phyloP scores from a whole-genome alignment of 306 rosid genomes.

The Ziziphus jujuba region DNA sequence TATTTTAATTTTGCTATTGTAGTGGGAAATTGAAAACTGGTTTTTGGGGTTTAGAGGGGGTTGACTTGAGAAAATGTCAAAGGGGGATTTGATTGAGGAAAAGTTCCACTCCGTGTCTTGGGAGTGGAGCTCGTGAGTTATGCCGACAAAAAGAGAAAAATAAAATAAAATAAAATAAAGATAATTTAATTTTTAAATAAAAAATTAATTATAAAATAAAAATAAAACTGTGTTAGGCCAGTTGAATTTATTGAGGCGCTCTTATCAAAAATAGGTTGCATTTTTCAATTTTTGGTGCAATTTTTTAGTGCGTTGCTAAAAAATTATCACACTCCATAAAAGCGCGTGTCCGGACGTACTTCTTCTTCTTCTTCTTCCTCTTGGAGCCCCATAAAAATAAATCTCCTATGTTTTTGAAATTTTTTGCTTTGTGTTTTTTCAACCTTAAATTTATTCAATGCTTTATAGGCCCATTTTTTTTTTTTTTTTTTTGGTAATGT shows the following conservation, averaged over 20 bases:
- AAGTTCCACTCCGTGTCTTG: conserved; percentile 44
- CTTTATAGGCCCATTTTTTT: too few relatives aligned
- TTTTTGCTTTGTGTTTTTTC: too few relatives aligned
- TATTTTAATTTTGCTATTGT: background rate
- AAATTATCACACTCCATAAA: too few relatives aligned
- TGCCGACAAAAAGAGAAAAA: conserved; percentile 43
- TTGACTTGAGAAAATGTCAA: conserved; percentile 48
- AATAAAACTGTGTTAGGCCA: conserved; percentile 7
- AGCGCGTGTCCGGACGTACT: too few relatives aligned
- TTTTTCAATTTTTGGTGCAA: too few relatives aligned
- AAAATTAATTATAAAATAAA: background rate
- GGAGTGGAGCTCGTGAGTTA: conserved; percentile 40
- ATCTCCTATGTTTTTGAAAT: too few relatives aligned
- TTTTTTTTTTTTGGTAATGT: too few relatives aligned
- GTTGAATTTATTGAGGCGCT: conserved; percentile 19
- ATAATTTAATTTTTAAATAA: background rate
- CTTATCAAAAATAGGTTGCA: conserved; percentile 6
- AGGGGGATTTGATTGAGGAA: conserved; percentile 29
- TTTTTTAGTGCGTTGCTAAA: too few relatives aligned
- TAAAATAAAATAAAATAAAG: too few relatives aligned
- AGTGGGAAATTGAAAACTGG: conserved; percentile 11
- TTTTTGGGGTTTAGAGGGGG: conserved; percentile 31
- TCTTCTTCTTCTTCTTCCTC: too few relatives aligned
- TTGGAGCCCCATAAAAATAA: too few relatives aligned
- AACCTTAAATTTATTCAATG: too few relatives aligned